Base-by-base conservation (phyloP, 2,329 filamentous ascomycete species). In the Fusarium duplospermum region DNA sequence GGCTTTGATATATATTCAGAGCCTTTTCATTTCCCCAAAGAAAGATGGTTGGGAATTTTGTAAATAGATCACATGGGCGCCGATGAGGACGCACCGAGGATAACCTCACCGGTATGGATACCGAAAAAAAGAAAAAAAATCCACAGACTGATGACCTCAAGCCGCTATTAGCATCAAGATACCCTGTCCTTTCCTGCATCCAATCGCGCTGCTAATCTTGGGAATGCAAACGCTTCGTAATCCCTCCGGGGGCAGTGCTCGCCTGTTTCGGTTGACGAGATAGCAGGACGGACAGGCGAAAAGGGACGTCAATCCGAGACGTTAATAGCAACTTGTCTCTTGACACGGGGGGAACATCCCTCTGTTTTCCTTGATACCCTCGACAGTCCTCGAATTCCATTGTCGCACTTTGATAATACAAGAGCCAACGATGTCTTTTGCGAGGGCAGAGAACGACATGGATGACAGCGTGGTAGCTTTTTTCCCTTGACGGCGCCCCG, bases 401-500 rank as follows among this genome's bases (percentile, higher is more conserved):
- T 64, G 36, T 64, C 20, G 27, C 27, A 33, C 33, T 42, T 24
- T 42, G 50, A 42, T 24, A 33, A 40, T 35, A 35, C 18, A 59
- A 71, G 56, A 50, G n/a, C 45, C 20, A 38, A 72, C 31, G 10
- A 65, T 27, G 11, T 29, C 47, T 29, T 50, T 29, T 29, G 20
- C 67, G 69, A 75, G 64, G 67, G 59, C 69, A 56, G 33, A 62
- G 69, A 67, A 67, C 22, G 22, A 52, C 72, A 77, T 72, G 76
- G 70, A 74, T 69, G 71, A 56, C 24, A 67, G 63, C 59, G 56
- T 71, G 63, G 64, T 65, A 69, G 66, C 40, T 70, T 59, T 70
- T 59, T 64, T 60, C 68, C 67, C 64, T 52, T 59, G 67, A 47
- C 52, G 64, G 69, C 67, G 70, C 76, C 76, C 76, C 75, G 63